Evolutionary conservation across 306 rosid species (phyloP), one percentile per base, ranked within the genome.

Genomic region (Comarum palustre): DNA sequence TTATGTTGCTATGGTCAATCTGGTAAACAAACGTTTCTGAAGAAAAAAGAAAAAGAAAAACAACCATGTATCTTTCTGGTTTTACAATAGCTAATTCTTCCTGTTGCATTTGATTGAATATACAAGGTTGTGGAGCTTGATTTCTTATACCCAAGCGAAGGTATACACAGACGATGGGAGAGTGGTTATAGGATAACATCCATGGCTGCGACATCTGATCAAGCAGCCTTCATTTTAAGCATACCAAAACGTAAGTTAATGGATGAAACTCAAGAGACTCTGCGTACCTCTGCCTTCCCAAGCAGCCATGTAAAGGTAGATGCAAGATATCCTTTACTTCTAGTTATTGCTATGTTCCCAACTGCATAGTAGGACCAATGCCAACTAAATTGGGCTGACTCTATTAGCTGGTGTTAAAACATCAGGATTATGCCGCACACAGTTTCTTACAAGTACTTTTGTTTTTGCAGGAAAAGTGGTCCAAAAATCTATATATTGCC

Each of bases 201-300:
- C 15, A 92, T 92, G 96, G 98, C 98, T 79, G 98, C 98, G 55
- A 92, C 94, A 61, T 78, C 77, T 62, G 98, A 92, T 73, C 98
- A 92, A 87, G 98, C 91, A 63, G 98, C 98, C 86, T 88, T 92
- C 81, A 92, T 92, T 55, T 86, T 92, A 76, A 92, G 98, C 85
- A 84, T 90, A 72, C 98, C 98, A 17, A 92, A 90, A 77, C 96
- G 98, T 43, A 92, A 92, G 81, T 78, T 88, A 78, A 78, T 78
- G 62, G 98, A 92, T 41, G 98, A 90, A 82, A 92, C 96, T 64
- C 96, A 92, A 81, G 98, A 92, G 75, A 92, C 98, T 60, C 76
- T 92, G 34, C 96, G 98, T 5, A 92, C 98, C 47, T 83, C 98
- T 81, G 98, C 98, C 73, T 92, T 92, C 73, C 98, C 98, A 15